Conservation (phyloP, 306 rosid species). For the Pyrus communis region DNA sequence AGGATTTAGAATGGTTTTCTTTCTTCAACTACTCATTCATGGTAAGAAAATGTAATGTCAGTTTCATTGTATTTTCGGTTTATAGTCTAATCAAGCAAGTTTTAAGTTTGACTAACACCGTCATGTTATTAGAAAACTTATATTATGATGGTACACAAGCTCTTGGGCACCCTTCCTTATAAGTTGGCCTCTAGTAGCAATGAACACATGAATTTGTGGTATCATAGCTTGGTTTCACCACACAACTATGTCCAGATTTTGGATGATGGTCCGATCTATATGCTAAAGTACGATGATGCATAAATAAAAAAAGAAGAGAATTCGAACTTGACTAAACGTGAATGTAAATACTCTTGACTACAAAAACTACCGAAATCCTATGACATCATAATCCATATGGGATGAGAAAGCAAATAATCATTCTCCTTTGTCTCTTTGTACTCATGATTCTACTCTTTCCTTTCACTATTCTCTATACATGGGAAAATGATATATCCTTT, state of each 20-base stretch:
- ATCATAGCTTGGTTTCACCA: background rate
- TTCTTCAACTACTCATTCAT: background rate
- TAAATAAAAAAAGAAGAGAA: background rate
- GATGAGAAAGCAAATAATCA: constrained; percentile 11
- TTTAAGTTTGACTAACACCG: too few species aligned
- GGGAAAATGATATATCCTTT: constrained; percentile 33
- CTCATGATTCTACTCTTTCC: constrained; percentile 27
- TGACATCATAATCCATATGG: background rate
- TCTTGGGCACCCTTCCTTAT: background rate
- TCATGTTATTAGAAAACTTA: too few species aligned
- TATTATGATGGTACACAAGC: background rate
- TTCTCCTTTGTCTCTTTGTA: constrained; percentile 35
- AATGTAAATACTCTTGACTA: background rate
- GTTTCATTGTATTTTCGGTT: too few species aligned
- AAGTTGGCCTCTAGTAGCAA: background rate
- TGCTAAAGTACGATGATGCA: background rate
- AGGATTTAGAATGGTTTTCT: background rate
- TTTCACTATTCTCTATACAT: constrained; percentile 9
- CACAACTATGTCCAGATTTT: background rate
- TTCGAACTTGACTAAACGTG: background rate
- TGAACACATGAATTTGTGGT: background rate
- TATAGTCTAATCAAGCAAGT: background rate
- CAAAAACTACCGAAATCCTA: background rate
- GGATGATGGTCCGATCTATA: background rate
- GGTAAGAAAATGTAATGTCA: background rate